Evolutionary conservation across 371 early-diverging fungal genomes (phyloP), one percentile per base, ranked within the genome.

Genomic region (Syncephalastrum racemosum): DNA sequence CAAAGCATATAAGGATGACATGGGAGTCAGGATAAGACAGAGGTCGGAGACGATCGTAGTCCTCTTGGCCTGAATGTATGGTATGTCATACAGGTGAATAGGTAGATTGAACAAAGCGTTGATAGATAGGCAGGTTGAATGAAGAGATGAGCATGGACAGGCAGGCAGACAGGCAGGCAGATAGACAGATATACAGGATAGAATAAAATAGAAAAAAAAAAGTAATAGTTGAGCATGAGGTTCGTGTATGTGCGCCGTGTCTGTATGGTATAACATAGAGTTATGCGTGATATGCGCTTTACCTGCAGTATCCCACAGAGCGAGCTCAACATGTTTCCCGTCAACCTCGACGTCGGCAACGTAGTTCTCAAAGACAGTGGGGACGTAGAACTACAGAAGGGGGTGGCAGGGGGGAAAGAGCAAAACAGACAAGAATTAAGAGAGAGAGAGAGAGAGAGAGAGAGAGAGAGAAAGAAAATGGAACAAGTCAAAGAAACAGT

Each of bases 301-400:
- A 71, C 94, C 96, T 49, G 98, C 97, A 22, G 99, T 97, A 87
- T 99, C 98, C 98, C 98, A 99, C 46, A 99, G 80, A 23, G 95
- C 65, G 54, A 71, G 64, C 56, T 72, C 68, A 18, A 67, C 69
- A 50, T 70, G 66, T 51, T 73, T 66, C 23, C 69, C 71, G 48
- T 70, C 71, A 19, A 58, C 90, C 53, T 89, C 83, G 54, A 96
- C 91, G 67, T 94, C 93, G 36, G 90, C 90, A 50, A 94, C 93
- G 73, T 93, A 92, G 76, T 94, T 95, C 68, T 98, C 96, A 79
- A 97, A 97, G 13, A 97, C 92, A 40, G 97, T 95, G 39, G 96
- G 96, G 42, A 93, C 86, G 60, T 93, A 90, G 60, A 79, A 80
- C 89, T 89, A 66, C n/a, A n/a, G n/a, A n/a, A n/a, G n/a, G n/a